Evolutionary conservation across 148 eudicot genomes (phyloP).

Genomic region (Camellia japonica): DNA sequence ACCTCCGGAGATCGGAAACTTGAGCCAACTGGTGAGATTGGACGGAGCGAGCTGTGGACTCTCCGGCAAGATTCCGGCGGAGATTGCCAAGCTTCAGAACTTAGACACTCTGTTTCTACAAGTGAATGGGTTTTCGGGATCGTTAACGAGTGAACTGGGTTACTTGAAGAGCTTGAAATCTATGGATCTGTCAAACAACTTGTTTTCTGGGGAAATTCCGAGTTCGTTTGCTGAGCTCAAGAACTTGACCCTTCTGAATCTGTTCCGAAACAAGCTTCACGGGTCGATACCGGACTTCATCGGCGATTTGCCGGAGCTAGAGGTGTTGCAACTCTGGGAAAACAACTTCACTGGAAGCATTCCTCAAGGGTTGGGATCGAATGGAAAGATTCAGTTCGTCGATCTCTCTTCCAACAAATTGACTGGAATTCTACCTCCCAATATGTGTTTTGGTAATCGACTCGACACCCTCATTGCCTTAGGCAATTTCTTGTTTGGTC

Average conservation of each 20-base stretch:
- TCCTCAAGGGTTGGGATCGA: slow-evolving; percentile 56
- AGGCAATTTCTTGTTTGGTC: slow-evolving; percentile 76
- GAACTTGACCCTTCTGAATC: slow-evolving; percentile 69
- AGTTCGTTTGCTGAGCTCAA: slow-evolving; percentile 40
- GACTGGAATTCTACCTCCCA: slow-evolving; percentile 67
- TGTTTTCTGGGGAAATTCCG: slow-evolving; percentile 72
- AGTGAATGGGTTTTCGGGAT: slow-evolving; percentile 65
- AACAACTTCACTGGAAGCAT: slow-evolving; percentile 87
- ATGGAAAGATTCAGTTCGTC: slow-evolving; percentile 48
- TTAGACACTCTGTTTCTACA: slow-evolving; percentile 80
- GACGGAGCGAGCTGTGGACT: slow-evolving; percentile 89
- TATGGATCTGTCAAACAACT: slow-evolving; percentile 82
- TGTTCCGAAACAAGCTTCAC: slow-evolving; percentile 73
- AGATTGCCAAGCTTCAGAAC: slow-evolving; percentile 58
- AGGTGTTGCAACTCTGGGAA: slow-evolving; percentile 90
- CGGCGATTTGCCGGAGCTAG: slow-evolving; percentile 73
- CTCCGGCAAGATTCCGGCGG: slow-evolving; percentile 71
- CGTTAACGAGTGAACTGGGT: slow-evolving; percentile 56
- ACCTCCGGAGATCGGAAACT: slow-evolving; percentile 73
- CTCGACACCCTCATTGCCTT: slow-evolving; percentile 66
- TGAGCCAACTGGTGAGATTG: slow-evolving; percentile 47
- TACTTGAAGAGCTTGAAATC: slow-evolving; percentile 61
- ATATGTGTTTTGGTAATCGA: slow-evolving; percentile 55
- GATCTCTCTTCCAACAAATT: slow-evolving; percentile 90
- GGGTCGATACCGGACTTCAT: slow-evolving; percentile 80